These are phyloP conservation scores for Prunella vulgaris DNA, from an alignment of 257 asterid genomes.

Conservation along the genomic window DNA sequence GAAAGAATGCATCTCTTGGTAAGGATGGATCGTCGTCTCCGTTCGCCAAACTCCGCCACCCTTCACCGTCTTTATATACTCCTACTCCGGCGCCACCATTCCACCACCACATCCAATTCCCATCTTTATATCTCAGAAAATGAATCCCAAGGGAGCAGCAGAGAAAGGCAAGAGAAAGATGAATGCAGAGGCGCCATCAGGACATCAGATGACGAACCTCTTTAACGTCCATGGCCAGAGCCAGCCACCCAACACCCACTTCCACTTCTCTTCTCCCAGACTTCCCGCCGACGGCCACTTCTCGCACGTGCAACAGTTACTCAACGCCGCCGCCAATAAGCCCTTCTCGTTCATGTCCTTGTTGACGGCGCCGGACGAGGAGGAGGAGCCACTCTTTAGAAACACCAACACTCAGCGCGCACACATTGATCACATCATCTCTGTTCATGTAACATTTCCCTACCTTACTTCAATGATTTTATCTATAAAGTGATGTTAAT, in stretches of 20 bases:
- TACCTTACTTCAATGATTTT: background rate
- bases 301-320: background rate
- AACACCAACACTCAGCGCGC: background rate
- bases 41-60: constrained; percentile 23
- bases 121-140: background rate
- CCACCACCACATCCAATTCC: too few species aligned
- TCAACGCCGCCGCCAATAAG: constrained; percentile 1
- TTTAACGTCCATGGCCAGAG: background rate
- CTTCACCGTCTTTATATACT: constrained; percentile 22
- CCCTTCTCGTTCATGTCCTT: constrained; percentile 35
- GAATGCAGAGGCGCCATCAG: background rate
- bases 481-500: background rate
- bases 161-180: constrained; percentile 25
- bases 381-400: background rate
- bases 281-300: background rate
- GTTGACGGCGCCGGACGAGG: constrained; percentile 1
- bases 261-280: background rate
- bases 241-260: background rate
- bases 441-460: constrained; percentile 19
- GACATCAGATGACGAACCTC: background rate
- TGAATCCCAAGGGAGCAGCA: background rate
- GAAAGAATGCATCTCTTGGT: constrained; percentile 29
- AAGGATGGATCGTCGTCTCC: background rate
- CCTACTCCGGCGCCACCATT: background rate
- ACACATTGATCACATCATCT: constrained; percentile 20